Evolutionary conservation across 495 filamentous ascomycete species (phyloP).

Genomic region (Tuber aestivum): DNA sequence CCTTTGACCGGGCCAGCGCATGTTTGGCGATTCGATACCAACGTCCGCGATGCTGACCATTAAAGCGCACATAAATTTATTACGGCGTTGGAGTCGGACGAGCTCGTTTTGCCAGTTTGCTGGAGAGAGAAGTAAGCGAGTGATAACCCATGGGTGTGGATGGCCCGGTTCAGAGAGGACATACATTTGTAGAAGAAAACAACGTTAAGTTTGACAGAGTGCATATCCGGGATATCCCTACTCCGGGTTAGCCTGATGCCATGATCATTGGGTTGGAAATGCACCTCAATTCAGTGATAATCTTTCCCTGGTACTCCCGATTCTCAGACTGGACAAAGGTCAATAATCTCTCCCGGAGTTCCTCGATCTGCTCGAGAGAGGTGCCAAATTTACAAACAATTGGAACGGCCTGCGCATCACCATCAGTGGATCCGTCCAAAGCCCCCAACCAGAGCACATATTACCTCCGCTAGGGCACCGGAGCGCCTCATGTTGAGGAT

Average conservation of each 20-base stretch:
- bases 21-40: constrained; percentile 68
- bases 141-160: constrained; percentile 54
- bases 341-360: constrained; percentile 72
- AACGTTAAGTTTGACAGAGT: constrained; percentile 75
- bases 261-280: constrained; percentile 46
- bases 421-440: background rate
- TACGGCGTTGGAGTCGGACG: constrained; percentile 78
- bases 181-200: constrained; percentile 90
- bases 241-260: constrained; percentile 37
- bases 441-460: constrained; percentile 39
- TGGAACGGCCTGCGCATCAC: constrained; percentile 44
- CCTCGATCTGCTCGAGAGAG: constrained; percentile 75
- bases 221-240: constrained; percentile 49
- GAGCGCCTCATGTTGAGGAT: constrained; percentile 92
- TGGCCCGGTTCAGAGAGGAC: background rate
- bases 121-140: background rate
- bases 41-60: constrained; percentile 77
- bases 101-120: constrained; percentile 74
- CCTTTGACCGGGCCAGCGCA: constrained; percentile 58
- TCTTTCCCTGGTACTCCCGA: constrained; percentile 83
- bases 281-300: constrained; percentile 69
- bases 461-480: constrained; percentile 78
- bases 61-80: constrained; percentile 90
- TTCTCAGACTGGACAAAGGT: constrained; percentile 82
- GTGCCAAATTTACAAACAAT: constrained; percentile 86